A percentile compares a stretch with the other conserved stretches of the same genome.
Evolutionary conservation across 2,329 filamentous ascomycete genomes (phyloP).

Genomic region (Monilinia fructigena): DNA sequence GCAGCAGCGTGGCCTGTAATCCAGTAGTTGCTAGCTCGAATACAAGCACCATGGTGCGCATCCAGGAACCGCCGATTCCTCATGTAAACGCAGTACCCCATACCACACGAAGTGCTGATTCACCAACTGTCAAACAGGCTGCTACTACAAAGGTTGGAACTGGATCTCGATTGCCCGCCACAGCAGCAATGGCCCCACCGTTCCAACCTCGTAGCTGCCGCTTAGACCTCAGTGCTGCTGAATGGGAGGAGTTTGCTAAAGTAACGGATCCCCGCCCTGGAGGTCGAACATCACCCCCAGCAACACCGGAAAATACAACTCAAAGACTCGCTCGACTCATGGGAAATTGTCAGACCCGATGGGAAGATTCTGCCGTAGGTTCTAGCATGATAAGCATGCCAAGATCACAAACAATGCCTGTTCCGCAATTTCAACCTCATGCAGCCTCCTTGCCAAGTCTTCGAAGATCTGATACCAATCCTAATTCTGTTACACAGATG

Average conservation of each 20-base stretch:
- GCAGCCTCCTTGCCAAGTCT: slow-evolving; percentile 15
- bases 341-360: slow-evolving; percentile 30
- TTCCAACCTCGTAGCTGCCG: slow-evolving; percentile 37
- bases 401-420: slow-evolving; percentile 27
- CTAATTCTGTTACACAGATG: slow-evolving; percentile 22
- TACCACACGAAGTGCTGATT: slow-evolving; percentile 9
- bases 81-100: neutral
- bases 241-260: slow-evolving; percentile 16
- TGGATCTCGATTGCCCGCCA: slow-evolving; percentile 32
- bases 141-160: slow-evolving; percentile 5
- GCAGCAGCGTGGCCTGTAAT: neutral
- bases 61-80: neutral
- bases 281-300: slow-evolving; percentile 20
- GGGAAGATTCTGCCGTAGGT: slow-evolving; percentile 27
- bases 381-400: slow-evolving; percentile 21
- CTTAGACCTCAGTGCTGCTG: slow-evolving; percentile 17
- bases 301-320: slow-evolving; percentile 24
- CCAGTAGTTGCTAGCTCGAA: slow-evolving; percentile 4
- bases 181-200: slow-evolving; percentile 40
- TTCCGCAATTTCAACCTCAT: slow-evolving; percentile 14
- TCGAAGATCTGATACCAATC: slow-evolving; percentile 29
- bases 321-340: slow-evolving; percentile 33
- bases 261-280: slow-evolving; percentile 16
- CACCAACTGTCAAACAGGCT: neutral
- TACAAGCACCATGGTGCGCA: neutral